Percentiles rank a stretch among this genome's conserved stretches.
phyloP scores from a whole-genome alignment of 192 early-diverging fungal species.

The Phycomyces nitens region DNA sequence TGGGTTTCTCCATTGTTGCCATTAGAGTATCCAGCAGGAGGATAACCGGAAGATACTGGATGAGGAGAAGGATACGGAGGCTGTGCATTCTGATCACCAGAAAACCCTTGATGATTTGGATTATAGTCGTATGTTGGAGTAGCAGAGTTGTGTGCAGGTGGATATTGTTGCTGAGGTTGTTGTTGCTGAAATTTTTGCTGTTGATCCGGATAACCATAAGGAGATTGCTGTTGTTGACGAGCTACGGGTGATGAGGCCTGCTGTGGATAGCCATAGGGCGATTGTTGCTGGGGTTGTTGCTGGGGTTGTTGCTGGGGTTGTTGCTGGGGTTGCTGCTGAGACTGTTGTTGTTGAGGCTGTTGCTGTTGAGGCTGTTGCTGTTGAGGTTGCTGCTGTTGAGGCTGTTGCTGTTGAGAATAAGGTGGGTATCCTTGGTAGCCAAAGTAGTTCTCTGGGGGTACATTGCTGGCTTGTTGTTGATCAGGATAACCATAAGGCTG shows the following conservation, averaged over 20 bases:
- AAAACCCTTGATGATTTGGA: not conserved
- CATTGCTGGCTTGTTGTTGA: conserved; percentile 3
- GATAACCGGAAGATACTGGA: not conserved
- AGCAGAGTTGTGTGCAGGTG: not conserved
- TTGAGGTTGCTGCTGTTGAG: conserved; percentile 20
- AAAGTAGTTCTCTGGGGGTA: conserved; percentile 9
- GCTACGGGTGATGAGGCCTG: not conserved
- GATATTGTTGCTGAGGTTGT: conserved; percentile 8
- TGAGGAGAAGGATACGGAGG: not conserved
- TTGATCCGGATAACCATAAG: not conserved
- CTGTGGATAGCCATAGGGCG: not conserved
- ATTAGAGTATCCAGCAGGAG: not conserved
- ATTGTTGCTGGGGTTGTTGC: conserved; percentile 18
- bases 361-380: conserved; percentile 26
- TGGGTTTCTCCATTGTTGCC: not conserved
- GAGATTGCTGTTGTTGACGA: not conserved
- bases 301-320: conserved; percentile 7
- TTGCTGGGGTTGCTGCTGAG: not conserved
- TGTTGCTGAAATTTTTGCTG: conserved; percentile 14
- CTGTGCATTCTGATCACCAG: not conserved
- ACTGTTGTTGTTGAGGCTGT: conserved; percentile 10
- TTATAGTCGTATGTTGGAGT: not conserved
- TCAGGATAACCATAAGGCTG: conserved; percentile 14
- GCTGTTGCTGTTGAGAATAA: conserved; percentile 15
- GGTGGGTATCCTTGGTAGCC: conserved; percentile 25